These are phyloP conservation scores for Colletotrichum magnum DNA, from an alignment of 2,329 filamentous ascomycete genomes.

Conservation along the genomic window DNA sequence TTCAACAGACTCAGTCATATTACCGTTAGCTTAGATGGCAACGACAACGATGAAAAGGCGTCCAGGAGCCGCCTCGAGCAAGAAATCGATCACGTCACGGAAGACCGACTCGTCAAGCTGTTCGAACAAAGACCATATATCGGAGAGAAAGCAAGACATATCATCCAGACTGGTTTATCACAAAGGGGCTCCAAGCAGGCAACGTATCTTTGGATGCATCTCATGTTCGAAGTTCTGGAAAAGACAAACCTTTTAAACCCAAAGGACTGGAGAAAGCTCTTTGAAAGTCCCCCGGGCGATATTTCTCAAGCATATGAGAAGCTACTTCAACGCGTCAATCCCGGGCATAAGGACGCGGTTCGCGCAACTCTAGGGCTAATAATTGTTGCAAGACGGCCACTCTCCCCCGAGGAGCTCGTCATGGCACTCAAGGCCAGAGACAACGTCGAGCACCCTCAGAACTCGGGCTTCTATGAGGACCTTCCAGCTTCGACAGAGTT, in stretches of 20 bases:
- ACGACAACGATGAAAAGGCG: background rate
- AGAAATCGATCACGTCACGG: background rate
- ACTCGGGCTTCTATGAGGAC: background rate
- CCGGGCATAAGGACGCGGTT: background rate
- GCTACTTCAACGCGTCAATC: background rate
- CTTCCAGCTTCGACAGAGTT: background rate
- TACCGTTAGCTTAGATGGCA: background rate
- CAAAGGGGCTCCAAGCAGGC: background rate
- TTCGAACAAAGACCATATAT: background rate
- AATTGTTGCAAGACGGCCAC: background rate
- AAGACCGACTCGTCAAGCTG: background rate
- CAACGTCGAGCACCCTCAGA: background rate
- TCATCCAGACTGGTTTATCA: background rate
- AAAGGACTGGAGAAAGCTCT: background rate
- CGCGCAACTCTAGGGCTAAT: background rate
- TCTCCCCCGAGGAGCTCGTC: background rate
- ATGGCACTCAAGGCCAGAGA: background rate
- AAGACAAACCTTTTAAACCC: background rate
- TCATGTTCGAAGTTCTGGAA: background rate
- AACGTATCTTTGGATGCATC: conserved; percentile 7
- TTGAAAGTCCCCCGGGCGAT: background rate
- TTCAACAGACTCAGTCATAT: background rate
- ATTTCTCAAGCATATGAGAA: background rate
- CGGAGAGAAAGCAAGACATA: background rate
- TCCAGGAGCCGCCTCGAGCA: background rate